Base-by-base conservation (phyloP, 2,329 filamentous ascomycete species). In the Aspergillus persii region DNA sequence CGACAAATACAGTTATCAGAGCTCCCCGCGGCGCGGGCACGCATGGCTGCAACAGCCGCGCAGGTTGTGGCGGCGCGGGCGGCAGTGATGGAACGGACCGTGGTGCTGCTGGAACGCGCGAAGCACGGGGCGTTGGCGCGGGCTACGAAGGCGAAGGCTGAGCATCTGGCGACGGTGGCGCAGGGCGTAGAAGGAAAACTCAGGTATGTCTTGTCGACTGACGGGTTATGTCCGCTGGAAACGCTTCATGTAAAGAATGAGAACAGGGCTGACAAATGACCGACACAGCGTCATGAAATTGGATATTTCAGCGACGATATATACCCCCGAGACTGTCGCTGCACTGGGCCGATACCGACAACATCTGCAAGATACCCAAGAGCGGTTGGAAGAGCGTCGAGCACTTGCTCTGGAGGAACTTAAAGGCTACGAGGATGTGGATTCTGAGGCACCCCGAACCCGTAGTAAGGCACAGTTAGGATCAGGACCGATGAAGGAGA, bases 91-190 rank as follows among this genome's bases (percentile, higher is more conserved):
- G 75, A 78, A 65, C 69, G 71, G 18, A 73, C 68, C 46, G 66
- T 78, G 46, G 67, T 74, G n/a, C 65, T 77, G n/a, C 62, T 79
- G 41, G 76, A 77, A 59, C 67, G 75, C 52, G 72, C 66, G 27
- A 77, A 77, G 57, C 73, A 77, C 60, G 76, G 76, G 23, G 70
- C 68, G 18, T 53, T 75, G 47, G 68, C 71, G 49, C 67, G 74
- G 55, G 74, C 68, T 54, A 72, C 68, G 26, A 76, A 69, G 59
- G 74, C 74, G 3, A 73, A 72, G 59, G 76, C 74, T 12, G 76
- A 77, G 51, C 71, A 78, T 67, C 60, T 79, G 58, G 70, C 70
- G 30, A 69, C 64, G 33, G 74, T 79, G 50, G 76, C 77, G 50
- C 67, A 71, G 52, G 71, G 69, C 15, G 58, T 79, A 50, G 74